Conservation (phyloP, 495 filamentous ascomycete species). For the Aspergillus steynii region DNA sequence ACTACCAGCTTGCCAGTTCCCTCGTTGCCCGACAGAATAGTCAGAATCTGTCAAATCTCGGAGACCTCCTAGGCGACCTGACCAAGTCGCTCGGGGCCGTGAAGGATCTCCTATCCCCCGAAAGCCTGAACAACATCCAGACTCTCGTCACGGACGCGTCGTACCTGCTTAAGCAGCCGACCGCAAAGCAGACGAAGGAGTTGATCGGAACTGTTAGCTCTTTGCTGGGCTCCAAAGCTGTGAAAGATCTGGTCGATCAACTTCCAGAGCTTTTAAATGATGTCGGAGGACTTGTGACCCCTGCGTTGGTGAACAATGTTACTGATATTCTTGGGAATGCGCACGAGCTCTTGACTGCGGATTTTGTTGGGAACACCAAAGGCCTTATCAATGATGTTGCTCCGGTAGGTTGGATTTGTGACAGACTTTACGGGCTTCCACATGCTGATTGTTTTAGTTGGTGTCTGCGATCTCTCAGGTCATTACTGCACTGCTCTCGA, state of each 20-base stretch:
- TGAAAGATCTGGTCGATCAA: conserved; percentile 8
- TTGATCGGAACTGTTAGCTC: conserved; percentile 5
- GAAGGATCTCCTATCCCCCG: conserved; percentile 12
- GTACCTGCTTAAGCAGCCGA: conserved; percentile 9
- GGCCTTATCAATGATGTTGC: conserved; percentile 16
- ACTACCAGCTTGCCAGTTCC: too few species aligned
- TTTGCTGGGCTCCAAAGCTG: conserved; percentile 10
- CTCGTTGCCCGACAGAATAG: too few species aligned
- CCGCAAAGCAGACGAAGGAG: conserved; percentile 12
- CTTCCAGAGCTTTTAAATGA: conserved; percentile 8
- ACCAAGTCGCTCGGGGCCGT: conserved; percentile 9
- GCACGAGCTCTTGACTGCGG: conserved; percentile 6
- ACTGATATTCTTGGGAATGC: conserved; percentile 13
- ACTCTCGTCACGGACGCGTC: conserved; percentile 4
- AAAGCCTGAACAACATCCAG: conserved; percentile 20
- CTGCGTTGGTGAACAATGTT: conserved; percentile 4
- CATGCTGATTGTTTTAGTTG: conserved; percentile 9
- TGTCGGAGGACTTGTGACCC: conserved; percentile 12
- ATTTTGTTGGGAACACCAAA: conserved; percentile 14
- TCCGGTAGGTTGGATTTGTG: conserved; percentile 9
- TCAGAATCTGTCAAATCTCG: background rate
- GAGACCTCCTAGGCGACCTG: conserved; percentile 11
- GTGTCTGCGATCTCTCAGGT: conserved; percentile 18
- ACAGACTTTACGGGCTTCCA: background rate
- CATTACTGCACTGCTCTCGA: conserved; percentile 13